Conservation (phyloP, 2,329 filamentous ascomycete genomes). For the Cladophialophora yegresii region DNA sequence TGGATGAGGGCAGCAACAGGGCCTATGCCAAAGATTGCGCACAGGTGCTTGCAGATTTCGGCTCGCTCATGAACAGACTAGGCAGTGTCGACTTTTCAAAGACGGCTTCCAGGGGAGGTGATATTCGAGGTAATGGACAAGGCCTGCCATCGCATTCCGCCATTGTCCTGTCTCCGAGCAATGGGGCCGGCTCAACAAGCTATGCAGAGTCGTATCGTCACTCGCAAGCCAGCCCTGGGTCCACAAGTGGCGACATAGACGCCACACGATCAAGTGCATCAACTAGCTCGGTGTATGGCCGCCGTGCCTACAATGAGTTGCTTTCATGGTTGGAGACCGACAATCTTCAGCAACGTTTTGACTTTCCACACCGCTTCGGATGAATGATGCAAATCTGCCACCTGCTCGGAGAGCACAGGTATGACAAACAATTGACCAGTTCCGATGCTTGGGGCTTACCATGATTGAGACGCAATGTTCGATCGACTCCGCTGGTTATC, state of each 20-base stretch:
- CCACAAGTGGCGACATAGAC: background rate
- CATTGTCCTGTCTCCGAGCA: slow-evolving; percentile 12
- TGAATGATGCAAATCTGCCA: background rate
- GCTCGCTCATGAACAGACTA: slow-evolving; percentile 17
- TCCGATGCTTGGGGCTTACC: background rate
- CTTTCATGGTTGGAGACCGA: slow-evolving; percentile 22
- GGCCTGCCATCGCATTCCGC: slow-evolving; percentile 14
- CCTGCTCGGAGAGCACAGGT: background rate
- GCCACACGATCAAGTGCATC: background rate
- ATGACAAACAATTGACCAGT: background rate
- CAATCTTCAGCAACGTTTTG: slow-evolving; percentile 18
- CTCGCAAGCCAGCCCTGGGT: slow-evolving; percentile 10
- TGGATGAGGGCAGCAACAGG: slow-evolving; percentile 23
- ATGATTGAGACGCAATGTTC: background rate
- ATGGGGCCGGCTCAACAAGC: background rate
- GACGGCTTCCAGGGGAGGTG: slow-evolving; percentile 1
- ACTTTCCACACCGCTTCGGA: slow-evolving; percentile 20
- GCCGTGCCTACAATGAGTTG: slow-evolving; percentile 18
- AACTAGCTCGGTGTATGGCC: background rate
- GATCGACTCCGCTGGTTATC: background rate
- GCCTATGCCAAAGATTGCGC: slow-evolving; percentile 24
- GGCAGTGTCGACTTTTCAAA: slow-evolving; percentile 17
- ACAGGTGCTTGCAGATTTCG: slow-evolving; percentile 20
- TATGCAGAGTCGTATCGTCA: slow-evolving; percentile 8
- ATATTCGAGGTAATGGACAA: background rate